Percentiles rank a stretch among this genome's conserved stretches.
Evolutionary conservation across 805 yeast species (phyloP).

Genomic region (Saccharomycopsis babjevae): DNA sequence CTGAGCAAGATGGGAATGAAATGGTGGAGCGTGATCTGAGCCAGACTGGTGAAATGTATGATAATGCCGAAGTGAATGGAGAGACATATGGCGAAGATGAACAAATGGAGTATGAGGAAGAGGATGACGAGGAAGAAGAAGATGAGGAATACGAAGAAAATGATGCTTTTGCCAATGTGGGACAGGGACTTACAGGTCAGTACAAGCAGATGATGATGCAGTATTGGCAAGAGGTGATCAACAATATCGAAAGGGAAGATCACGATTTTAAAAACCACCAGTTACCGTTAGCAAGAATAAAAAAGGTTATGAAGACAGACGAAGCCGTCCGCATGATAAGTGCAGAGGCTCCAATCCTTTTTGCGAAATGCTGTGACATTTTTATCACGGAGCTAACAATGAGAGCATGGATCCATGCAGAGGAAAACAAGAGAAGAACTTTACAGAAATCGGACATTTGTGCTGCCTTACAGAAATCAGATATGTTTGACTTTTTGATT

Average conservation of each 20-base stretch:
- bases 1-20: neutral
- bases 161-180: constrained; percentile 75
- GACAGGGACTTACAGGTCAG: constrained; percentile 78
- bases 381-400: constrained; percentile 94
- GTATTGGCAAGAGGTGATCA: constrained; percentile 95
- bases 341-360: constrained; percentile 95
- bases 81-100: constrained; percentile 1
- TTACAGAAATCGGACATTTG: constrained; percentile 91
- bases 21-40: no score
- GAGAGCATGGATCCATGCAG: constrained; percentile 99
- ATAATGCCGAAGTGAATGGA: neutral
- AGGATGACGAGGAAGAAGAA: constrained; percentile 27
- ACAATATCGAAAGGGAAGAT: constrained; percentile 72
- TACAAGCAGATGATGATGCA: constrained; percentile 86
- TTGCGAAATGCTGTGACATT: constrained; percentile 96
- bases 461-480: constrained; percentile 86
- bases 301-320: constrained; percentile 96
- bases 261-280: constrained; percentile 93
- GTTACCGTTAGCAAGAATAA: constrained; percentile 89
- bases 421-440: constrained; percentile 89
- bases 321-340: constrained; percentile 96
- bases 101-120: constrained; percentile 12
- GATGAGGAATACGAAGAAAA: constrained; percentile 26
- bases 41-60: neutral
- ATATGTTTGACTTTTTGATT: constrained; percentile 94